Evolutionary conservation across 208 protist genomes (phyloP), one percentile per base, ranked within the genome.

Genomic region (Acanthamoeba sp.): DNA sequence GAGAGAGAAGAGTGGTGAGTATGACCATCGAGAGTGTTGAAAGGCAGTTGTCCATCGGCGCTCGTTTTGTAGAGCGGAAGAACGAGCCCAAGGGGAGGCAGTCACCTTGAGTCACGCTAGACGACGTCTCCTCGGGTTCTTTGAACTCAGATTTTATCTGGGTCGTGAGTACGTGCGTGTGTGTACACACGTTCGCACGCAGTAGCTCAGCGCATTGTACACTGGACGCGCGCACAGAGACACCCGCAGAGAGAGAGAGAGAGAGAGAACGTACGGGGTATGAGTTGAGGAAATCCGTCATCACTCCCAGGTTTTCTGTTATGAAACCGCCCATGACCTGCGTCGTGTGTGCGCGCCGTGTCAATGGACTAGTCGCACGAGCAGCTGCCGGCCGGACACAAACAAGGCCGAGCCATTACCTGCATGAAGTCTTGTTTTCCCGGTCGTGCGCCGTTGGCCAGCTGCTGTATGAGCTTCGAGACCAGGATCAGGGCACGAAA

Each of bases 351-450:
- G n/a, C 29, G n/a, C 6, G 16, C 36, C 29, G 38, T n/a, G 69
- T n/a, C n/a, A n/a, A n/a, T n/a, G n/a, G n/a, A n/a, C n/a, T n/a
- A n/a, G n/a, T n/a, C n/a, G n/a, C n/a, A n/a, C n/a, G n/a, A n/a
- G n/a, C n/a, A n/a, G n/a, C n/a, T n/a, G n/a, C n/a, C n/a, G n/a
- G n/a, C n/a, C n/a, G n/a, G n/a, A n/a, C n/a, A n/a, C n/a, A n/a
- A n/a, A 71, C n/a, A 3, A 3, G 62, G 12, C 24, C 24, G 7
- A 34, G 34, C 22, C 38, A 7, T 36, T 29, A 87, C 78, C 50
- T 87, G 36, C 78, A 87, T 87, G 20, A 87, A 87, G 24, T 50
- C 50, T 29, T 87, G 45, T 18, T 87, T 87, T 1, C 45, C 29
- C 5, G 45, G 29, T 2, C 40, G 42, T 1, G 29, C 78, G 1